Evolutionary conservation across 768 basidiomycete species (phyloP).

Genomic region (Boletus patriciae): DNA sequence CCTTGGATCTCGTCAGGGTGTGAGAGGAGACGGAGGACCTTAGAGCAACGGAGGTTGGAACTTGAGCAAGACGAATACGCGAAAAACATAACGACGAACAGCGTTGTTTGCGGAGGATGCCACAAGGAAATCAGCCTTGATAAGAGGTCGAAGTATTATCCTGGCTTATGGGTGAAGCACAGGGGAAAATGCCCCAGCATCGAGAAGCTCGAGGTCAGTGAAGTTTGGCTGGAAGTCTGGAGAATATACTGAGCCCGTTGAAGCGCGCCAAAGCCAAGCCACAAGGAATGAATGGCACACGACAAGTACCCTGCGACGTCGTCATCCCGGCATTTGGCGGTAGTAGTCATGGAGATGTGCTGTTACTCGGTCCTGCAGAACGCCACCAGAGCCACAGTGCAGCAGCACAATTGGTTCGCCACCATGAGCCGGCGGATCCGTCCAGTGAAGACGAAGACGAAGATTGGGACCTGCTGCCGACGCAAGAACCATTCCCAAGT

Average conservation of each 20-base stretch:
- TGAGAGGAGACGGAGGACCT: constrained; percentile 30
- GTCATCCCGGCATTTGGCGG: background rate
- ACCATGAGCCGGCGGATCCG: constrained; percentile 2
- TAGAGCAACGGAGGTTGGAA: constrained; percentile 27
- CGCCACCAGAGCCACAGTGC: background rate
- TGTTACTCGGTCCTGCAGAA: background rate
- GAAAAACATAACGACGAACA: constrained; percentile 23
- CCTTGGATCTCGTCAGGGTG: constrained; percentile 20
- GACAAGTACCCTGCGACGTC: constrained; percentile 1
- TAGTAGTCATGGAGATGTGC: background rate
- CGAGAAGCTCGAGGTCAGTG: constrained; percentile 28
- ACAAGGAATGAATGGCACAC: background rate
- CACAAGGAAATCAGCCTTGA: constrained; percentile 35
- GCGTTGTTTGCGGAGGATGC: constrained; percentile 33
- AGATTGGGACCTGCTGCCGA: constrained; percentile 5
- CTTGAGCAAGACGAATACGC: constrained; percentile 34
- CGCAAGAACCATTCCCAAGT: constrained; percentile 29
- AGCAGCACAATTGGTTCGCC: background rate
- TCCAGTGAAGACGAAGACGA: constrained; percentile 22
- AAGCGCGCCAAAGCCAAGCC: constrained; percentile 16
- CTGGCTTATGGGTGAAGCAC: constrained; percentile 38
- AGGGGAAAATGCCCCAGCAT: constrained; percentile 29
- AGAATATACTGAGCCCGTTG: constrained; percentile 12
- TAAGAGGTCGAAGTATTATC: constrained; percentile 36
- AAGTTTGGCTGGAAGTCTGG: background rate